Conservation (phyloP, 2,329 filamentous ascomycete genomes). For the Sporothrix globosa region DNA sequence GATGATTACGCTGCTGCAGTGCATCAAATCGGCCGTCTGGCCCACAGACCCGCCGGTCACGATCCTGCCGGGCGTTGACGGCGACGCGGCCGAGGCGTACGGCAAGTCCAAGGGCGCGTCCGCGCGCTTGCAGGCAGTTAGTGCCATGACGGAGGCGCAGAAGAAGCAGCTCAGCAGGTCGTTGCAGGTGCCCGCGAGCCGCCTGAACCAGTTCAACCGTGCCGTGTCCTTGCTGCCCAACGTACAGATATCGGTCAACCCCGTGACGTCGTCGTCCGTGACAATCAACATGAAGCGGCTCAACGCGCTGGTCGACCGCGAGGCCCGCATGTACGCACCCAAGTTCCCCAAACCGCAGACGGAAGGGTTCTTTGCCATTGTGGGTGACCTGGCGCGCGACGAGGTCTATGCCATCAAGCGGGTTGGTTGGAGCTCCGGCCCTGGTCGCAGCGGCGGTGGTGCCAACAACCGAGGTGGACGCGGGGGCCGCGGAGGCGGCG, state of each 20-base stretch:
- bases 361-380: slow-evolving; percentile 87
- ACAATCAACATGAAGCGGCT: slow-evolving; percentile 66
- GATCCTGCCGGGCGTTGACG: slow-evolving; percentile 74
- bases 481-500: not conserved
- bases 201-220: slow-evolving; percentile 57
- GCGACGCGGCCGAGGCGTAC: slow-evolving; percentile 18
- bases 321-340: slow-evolving; percentile 81
- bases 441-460: not conserved
- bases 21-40: slow-evolving; percentile 91
- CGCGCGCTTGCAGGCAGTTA: slow-evolving; percentile 47
- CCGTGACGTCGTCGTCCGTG: slow-evolving; percentile 64
- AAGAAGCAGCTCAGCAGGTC: slow-evolving; percentile 52
- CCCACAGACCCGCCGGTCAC: slow-evolving; percentile 77
- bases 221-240: slow-evolving; percentile 70
- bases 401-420: slow-evolving; percentile 87
- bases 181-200: slow-evolving; percentile 53
- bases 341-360: slow-evolving; percentile 92
- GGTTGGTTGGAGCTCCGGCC: slow-evolving; percentile 66
- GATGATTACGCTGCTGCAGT: slow-evolving; percentile 86
- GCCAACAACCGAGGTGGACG: not conserved
- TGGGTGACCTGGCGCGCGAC: slow-evolving; percentile 68
- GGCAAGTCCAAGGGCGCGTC: not conserved
- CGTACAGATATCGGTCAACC: slow-evolving; percentile 63
- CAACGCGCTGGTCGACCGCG: slow-evolving; percentile 66
- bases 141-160: slow-evolving; percentile 44